phyloP scores from a whole-genome alignment of 2,329 filamentous ascomycete genomes.

The Pestalotiopsis sp. region DNA sequence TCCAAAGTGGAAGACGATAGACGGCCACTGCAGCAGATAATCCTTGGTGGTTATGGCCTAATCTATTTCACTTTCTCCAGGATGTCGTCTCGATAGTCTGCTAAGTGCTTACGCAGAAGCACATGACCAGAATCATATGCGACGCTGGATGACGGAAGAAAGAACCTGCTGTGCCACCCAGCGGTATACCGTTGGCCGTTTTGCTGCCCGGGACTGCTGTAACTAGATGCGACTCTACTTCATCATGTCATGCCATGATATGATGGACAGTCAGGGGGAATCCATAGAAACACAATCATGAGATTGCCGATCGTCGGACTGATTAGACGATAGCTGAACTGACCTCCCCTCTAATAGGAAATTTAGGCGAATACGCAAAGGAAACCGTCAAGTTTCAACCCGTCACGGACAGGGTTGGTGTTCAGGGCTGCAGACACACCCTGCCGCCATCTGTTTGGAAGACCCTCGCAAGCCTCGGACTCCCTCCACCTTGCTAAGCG shows the following conservation, averaged over 20 bases:
- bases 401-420: not conserved
- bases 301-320: not conserved
- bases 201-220: no score
- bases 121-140: conserved; percentile 1
- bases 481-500: not conserved
- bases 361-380: no score
- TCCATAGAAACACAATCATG: not conserved
- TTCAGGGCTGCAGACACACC: not conserved
- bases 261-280: not conserved
- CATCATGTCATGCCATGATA: not conserved
- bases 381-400: not conserved
- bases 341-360: no score
- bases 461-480: not conserved
- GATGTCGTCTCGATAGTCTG: not conserved
- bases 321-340: no score
- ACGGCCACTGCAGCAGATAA: not conserved
- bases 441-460: not conserved
- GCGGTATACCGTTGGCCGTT: no score
- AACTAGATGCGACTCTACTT: not conserved
- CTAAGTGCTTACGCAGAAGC: not conserved
- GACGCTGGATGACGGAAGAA: not conserved
- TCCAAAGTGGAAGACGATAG: not conserved
- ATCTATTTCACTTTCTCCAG: not conserved
- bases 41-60: not conserved
- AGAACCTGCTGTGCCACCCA: not conserved